Evolutionary conservation across 192 early-diverging fungal genomes (phyloP), one percentile per base, ranked within the genome.

Genomic region (Piromyces sp.): DNA sequence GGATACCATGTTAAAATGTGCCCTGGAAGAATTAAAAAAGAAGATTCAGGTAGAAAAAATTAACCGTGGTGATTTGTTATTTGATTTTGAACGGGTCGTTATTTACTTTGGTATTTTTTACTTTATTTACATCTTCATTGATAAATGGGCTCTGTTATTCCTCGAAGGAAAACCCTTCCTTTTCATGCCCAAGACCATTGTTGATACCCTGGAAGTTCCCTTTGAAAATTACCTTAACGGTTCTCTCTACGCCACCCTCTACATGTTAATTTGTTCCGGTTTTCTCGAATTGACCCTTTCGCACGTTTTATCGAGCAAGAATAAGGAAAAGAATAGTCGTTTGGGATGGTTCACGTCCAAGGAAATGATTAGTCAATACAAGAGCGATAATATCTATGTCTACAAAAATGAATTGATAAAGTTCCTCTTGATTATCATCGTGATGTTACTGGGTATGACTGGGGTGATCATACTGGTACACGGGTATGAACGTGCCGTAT

Each of bases 11-110:
- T 30, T 85, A 29, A 86, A 85, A 79, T 87, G 88, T 79, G 87
- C 83, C 12, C 51, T 88, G n/a, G 85, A 38, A 13, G 83, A 88
- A 42, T 30, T 88, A 17, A 86, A 87, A 38, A 86, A 84, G 30
- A 88, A 88, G 83, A 88, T 83, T 40, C 81, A 89, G 17, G 84
- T 86, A 5, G 87, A 88, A 80, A 88, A 88, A 58, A 28, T 88
- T 30, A 88, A 88, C 82, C 87, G 87, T 28, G 87, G 87, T 26
- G 87, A 85, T 79, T 84, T 88, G 30, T 81, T 87, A 22, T 87
- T 86, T 51, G 82, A 86, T 30, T 82, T 87, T 78, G 87, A 87
- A 81, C 40, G 83, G 22, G 85, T 87, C 12, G 87, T 87, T 40
- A 87, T 87, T 30, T 33, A 36, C 31, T 87, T 87, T 58, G 87